Base-by-base conservation (phyloP, 2,329 filamentous ascomycete species). In the Alternaria metachromatica region DNA sequence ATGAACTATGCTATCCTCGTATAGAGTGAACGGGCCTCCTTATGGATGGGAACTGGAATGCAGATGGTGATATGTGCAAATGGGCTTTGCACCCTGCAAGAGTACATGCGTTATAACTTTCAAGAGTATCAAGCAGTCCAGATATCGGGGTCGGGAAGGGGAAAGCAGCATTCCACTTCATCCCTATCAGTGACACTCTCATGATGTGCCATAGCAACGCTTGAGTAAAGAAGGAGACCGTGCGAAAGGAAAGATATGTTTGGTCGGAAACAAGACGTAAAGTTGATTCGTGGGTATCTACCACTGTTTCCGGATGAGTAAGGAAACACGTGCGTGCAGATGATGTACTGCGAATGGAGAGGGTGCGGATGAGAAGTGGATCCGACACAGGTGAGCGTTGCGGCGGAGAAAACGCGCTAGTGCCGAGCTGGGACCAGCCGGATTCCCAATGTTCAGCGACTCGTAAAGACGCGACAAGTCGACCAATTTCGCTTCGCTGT, bases 381-480 rank as follows among this genome's bases (percentile, higher is more conserved):
- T 41, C 21, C 54, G 41, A 37, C 50, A 58, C 58, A 33, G 25
- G 25, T 57, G 43, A 21, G 28, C 44, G 4, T 53, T 33, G 9
- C 49, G 4, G 44, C 45, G 48, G 46, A 43, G 23, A 53, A 44
- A 44, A 58, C 55, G 43, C 55, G 55, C 60, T 62, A 62, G 43
- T 26, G 21, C 30, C 50, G 45, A 59, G 60, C 55, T 59, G 23
- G 49, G 60, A 55, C 60, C 60, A 43, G 58, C 28, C n/a, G 43
- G 28, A 21, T 45, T 23, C 43, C 53, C 55, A 49, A 21, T 59
- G 26, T 50, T 30, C 43, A 55, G 60, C 23, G 43, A 43, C 28
- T 20, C 11, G 18, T 59, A 18, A 54, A 59, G 49, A 62, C 60
- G 63, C 63, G 63, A 44, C 60, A 18, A 46, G 48, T 30, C n/a